Evolutionary conservation across 768 basidiomycete species (phyloP), one percentile per base, ranked within the genome.

Genomic region (Russula sp.): DNA sequence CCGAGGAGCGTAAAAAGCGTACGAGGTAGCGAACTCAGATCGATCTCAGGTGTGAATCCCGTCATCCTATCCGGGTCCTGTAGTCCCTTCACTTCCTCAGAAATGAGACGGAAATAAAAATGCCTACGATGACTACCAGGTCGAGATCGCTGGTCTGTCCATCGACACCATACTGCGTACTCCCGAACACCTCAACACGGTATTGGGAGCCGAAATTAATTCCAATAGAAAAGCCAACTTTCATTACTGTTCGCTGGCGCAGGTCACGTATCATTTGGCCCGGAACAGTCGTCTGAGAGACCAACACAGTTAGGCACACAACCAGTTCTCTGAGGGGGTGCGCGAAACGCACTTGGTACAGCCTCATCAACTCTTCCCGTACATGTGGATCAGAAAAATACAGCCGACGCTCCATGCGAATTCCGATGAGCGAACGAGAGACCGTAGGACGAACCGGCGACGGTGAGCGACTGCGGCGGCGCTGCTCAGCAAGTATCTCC

Each of bases 121-220:
- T 11, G 71, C 79, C 61, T 58, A 85, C 84, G 3, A 83, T 58
- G 45, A 86, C 71, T 9, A 82, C 75, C 52, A 84, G 65, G 67
- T 85, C 84, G 51, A 85, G 69, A 68, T 85, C 83, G 64, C 82
- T 81, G 2, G 55, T 65, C 2, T 59, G 47, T 37, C 71, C 66
- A 45, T 77, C 75, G 39, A 78, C 75, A 37, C 80, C 80, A 68
- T 84, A 83, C 66, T 73, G 71, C 18, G 78, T 76, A 62, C 83
- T 84, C 37, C 84, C 84, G 68, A 84, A 85, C 1, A 73, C 58
- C 32, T 71, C 66, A 4, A 82, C 74, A 4, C 39, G 52, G 68
- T 77, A 82, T 40, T 61, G 27, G 6, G 6, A 1, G 6, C 78
- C 79, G 64, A 71, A 81, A 37, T 55, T 51, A 6, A 2, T 45